Evolutionary conservation across 2,329 filamentous ascomycete genomes (phyloP).

Genomic region (Beauveria australis): DNA sequence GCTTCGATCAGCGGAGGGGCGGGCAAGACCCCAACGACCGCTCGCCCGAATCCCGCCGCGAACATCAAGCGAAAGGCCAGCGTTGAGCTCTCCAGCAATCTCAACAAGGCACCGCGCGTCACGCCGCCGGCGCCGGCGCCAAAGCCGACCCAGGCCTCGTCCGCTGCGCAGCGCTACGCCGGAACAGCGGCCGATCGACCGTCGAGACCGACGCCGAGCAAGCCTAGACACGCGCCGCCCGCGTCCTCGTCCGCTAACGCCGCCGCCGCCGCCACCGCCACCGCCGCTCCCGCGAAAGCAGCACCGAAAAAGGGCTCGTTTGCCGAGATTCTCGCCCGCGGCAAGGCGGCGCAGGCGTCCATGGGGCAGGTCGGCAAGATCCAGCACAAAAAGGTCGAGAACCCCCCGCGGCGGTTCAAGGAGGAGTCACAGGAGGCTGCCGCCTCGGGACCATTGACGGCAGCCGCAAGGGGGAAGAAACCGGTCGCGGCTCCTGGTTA

Average conservation of each 20-base stretch:
- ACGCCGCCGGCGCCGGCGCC: conserved; percentile 13
- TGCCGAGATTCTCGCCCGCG: conserved; percentile 65
- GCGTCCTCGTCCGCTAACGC: conserved; percentile 14
- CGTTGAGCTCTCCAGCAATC: conserved; percentile 34
- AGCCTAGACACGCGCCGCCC: conserved; percentile 15
- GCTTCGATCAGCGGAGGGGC: conserved; percentile 53
- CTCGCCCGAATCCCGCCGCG: conserved; percentile 19
- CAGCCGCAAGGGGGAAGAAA: background rate
- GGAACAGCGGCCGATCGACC: background rate
- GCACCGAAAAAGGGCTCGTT: conserved; percentile 65
- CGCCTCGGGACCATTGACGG: background rate
- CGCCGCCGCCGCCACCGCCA: conserved; percentile 34
- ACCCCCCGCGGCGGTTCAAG: conserved; percentile 18
- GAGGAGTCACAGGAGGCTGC: conserved; percentile 16
- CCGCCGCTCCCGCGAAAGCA: conserved; percentile 29
- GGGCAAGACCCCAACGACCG: conserved; percentile 26
- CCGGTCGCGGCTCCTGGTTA: conserved; percentile 18
- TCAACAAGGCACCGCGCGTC: conserved; percentile 34
- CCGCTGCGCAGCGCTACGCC: background rate
- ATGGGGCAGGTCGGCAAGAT: conserved; percentile 61
- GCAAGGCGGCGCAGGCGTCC: conserved; percentile 54
- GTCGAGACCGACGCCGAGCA: background rate
- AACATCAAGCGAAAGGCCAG: conserved; percentile 50
- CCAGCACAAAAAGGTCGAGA: conserved; percentile 61
- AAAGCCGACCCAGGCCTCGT: conserved; percentile 3